A percentile compares a stretch with the other conserved stretches of the same genome.
These are phyloP conservation scores for Ceraceosorus bombacis DNA, from an alignment of 1,284 basidiomycete species.

Conservation along the genomic window DNA sequence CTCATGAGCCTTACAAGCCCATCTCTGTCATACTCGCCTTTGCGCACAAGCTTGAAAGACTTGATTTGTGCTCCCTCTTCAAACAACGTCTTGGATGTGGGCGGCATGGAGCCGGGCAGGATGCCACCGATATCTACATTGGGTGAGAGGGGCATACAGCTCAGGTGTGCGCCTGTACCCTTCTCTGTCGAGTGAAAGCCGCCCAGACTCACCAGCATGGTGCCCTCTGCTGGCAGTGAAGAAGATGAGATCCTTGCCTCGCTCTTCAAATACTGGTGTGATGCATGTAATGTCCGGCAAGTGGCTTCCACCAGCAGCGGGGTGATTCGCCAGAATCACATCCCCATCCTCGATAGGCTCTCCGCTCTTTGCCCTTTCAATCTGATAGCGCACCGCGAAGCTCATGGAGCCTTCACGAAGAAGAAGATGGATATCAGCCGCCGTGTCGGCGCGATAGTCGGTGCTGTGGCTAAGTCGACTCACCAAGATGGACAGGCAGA, in stretches of 20 bases:
- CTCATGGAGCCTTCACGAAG: slow-evolving; percentile 14
- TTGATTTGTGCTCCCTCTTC: slow-evolving; percentile 89
- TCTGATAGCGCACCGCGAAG: slow-evolving; percentile 82
- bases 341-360: slow-evolving; percentile 56
- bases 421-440: no score
- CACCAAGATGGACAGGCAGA: slow-evolving; percentile 63
- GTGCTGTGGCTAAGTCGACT: no score
- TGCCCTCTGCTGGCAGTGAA: slow-evolving; percentile 78
- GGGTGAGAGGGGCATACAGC: neutral
- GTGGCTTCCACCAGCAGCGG: slow-evolving; percentile 67
- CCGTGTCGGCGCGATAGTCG: no score
- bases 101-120: slow-evolving; percentile 83
- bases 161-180: neutral
- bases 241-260: slow-evolving; percentile 67
- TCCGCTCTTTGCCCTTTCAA: slow-evolving; percentile 56
- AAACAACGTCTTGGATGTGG: slow-evolving; percentile 77
- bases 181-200: neutral
- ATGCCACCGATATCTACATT: slow-evolving; percentile 55
- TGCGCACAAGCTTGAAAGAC: slow-evolving; percentile 83
- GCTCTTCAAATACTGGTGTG: slow-evolving; percentile 70
- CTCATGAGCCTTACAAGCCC: slow-evolving; percentile 72
- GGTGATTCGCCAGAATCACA: slow-evolving; percentile 83
- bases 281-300: slow-evolving; percentile 74
- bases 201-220: slow-evolving; percentile 54
- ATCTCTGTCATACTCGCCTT: slow-evolving; percentile 70